Percentiles rank a stretch among this genome's conserved stretches.
phyloP scores from a whole-genome alignment of 148 eudicot species.

The Polygonum aviculare region DNA sequence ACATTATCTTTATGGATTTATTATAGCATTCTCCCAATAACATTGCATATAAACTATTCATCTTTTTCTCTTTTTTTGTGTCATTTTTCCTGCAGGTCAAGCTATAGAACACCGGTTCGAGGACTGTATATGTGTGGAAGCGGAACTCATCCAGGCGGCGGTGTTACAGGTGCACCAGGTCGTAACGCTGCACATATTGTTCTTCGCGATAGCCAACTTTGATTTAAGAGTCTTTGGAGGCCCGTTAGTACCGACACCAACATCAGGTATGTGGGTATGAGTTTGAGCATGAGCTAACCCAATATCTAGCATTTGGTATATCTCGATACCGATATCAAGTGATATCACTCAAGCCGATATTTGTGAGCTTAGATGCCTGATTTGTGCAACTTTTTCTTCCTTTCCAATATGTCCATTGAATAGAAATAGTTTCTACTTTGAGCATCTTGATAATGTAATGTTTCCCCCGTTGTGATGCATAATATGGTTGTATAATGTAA shows the following conservation, averaged over 20 bases:
- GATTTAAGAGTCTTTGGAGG: not conserved
- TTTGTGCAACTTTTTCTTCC: not conserved
- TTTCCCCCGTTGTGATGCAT: too few species aligned
- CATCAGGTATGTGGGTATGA: too few species aligned
- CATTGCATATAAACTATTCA: not conserved
- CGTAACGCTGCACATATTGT: slow-evolving; percentile 85
- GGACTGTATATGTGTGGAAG: slow-evolving; percentile 92
- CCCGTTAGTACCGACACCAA: too few species aligned
- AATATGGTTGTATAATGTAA: too few species aligned
- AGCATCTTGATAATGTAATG: not conserved
- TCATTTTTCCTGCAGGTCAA: slow-evolving; percentile 44
- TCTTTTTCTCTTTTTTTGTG: not conserved
- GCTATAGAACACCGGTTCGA: slow-evolving; percentile 63
- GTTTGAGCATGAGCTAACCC: too few species aligned
- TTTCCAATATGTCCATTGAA: not conserved
- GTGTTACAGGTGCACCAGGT: slow-evolving; percentile 97
- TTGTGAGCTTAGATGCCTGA: not conserved
- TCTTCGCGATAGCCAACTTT: slow-evolving; percentile 30
- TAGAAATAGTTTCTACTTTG: not conserved
- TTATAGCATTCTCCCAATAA: not conserved
- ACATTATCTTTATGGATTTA: not conserved
- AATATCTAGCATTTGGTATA: too few species aligned
- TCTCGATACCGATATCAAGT: too few species aligned
- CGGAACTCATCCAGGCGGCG: slow-evolving; percentile 97
- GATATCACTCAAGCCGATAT: too few species aligned